Percentiles rank a stretch among this genome's conserved stretches.
Conservation (phyloP, 2,329 filamentous ascomycete species). For the Monilinia vaccinii-corymbosi region DNA sequence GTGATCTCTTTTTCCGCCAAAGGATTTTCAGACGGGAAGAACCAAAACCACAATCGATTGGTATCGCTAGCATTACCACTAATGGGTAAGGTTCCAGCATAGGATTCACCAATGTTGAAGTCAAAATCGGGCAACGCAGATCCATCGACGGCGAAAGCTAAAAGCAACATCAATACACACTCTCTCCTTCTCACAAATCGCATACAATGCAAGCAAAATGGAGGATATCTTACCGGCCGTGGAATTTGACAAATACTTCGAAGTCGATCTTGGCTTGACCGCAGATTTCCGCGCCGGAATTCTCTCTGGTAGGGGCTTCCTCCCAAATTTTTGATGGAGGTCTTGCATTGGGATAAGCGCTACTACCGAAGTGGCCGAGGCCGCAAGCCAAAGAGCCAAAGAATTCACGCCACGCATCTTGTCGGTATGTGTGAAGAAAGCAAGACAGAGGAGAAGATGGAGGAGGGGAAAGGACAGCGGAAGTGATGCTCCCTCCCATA, state of each 20-base stretch:
- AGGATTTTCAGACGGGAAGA: slow-evolving; percentile 42
- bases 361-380: neutral
- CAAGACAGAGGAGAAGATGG: neutral
- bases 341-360: neutral
- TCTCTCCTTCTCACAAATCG: neutral
- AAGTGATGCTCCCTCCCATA: neutral
- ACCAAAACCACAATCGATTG: slow-evolving; percentile 44
- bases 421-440: neutral
- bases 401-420: slow-evolving; percentile 2
- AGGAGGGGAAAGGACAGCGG: too few species aligned
- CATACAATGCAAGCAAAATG: neutral
- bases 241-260: slow-evolving; percentile 16
- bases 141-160: slow-evolving; percentile 26
- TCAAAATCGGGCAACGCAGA: slow-evolving; percentile 23
- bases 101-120: slow-evolving; percentile 28
- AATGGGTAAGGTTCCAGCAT: slow-evolving; percentile 41
- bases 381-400: slow-evolving; percentile 3
- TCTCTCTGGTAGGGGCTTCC: slow-evolving; percentile 2
- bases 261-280: slow-evolving; percentile 11
- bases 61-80: slow-evolving; percentile 36
- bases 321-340: slow-evolving; percentile 6
- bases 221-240: slow-evolving; percentile 13
- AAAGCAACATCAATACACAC: neutral
- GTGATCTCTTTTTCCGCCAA: slow-evolving; percentile 39
- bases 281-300: slow-evolving; percentile 11